phyloP scores from a whole-genome alignment of 495 filamentous ascomycete genomes.

The Elasticomyces elasticus region DNA sequence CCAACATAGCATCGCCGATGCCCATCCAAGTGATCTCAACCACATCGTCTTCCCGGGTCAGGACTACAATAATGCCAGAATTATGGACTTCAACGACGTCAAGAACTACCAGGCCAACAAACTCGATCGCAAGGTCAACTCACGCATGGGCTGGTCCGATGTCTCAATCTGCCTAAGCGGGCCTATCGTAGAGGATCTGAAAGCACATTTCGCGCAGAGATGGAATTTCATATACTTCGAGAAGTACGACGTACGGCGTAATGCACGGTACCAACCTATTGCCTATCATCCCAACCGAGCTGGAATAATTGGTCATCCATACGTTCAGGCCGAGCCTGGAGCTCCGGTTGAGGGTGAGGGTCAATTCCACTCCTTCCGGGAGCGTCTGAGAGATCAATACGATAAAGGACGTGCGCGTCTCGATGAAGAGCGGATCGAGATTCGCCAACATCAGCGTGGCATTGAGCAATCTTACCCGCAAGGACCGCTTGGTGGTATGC shows the following conservation, averaged over 20 bases:
- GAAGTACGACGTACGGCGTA: constrained; percentile 64
- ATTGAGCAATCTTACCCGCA: constrained; percentile 16
- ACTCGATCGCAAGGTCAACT: constrained; percentile 65
- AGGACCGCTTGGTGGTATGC: constrained; percentile 39
- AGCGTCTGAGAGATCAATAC: constrained; percentile 18
- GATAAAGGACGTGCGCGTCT: constrained; percentile 10
- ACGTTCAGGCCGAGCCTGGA: constrained; percentile 11
- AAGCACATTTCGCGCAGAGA: constrained; percentile 69
- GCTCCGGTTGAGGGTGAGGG: constrained; percentile 25
- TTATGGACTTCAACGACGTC: constrained; percentile 82
- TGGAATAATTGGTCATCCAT: constrained; percentile 19
- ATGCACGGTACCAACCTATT: constrained; percentile 45
- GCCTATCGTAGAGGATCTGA: constrained; percentile 66
- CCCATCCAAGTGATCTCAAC: constrained; percentile 67
- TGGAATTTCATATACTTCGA: constrained; percentile 89
- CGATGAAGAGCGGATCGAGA: constrained; percentile 18
- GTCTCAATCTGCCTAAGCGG: constrained; percentile 74
- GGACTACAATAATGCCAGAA: constrained; percentile 86
- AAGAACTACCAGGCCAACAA: constrained; percentile 78
- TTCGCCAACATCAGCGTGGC: constrained; percentile 13
- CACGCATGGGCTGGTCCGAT: constrained; percentile 93
- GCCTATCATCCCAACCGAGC: constrained; percentile 6
- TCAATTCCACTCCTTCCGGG: constrained; percentile 32
- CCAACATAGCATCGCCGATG: constrained; percentile 71
- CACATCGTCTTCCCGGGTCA: constrained; percentile 78